Conservation (phyloP, 495 filamentous ascomycete genomes). For the Neurospora tetrasperma region DNA sequence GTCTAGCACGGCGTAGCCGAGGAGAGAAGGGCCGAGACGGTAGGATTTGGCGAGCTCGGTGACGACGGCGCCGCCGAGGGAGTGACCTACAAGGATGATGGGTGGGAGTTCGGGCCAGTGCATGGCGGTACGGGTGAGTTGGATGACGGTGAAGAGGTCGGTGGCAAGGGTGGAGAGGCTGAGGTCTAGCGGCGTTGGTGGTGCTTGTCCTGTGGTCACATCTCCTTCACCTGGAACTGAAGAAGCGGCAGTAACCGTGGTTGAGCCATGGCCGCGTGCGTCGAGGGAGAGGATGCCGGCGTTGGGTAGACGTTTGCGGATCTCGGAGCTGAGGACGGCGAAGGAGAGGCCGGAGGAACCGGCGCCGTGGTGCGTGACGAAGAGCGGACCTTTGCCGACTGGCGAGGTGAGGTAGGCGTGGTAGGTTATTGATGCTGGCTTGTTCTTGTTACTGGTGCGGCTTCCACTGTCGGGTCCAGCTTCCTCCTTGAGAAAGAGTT, state of each 20-base stretch:
- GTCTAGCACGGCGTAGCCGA: conserved; percentile 88
- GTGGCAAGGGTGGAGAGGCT: conserved; percentile 56
- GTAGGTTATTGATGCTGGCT: conserved; percentile 39
- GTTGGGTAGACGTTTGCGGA: conserved; percentile 65
- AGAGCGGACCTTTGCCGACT: conserved; percentile 54
- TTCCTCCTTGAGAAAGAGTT: conserved; percentile 50
- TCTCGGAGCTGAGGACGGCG: conserved; percentile 57
- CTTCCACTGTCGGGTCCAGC: background rate
- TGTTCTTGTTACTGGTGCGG: conserved; percentile 8
- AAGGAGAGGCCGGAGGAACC: conserved; percentile 43
- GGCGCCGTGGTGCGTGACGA: conserved; percentile 37
- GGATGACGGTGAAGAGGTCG: conserved; percentile 63
- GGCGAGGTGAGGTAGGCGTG: conserved; percentile 76
- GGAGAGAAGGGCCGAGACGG: conserved; percentile 43
- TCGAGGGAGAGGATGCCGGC: conserved; percentile 80
- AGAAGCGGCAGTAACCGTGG: conserved; percentile 17
- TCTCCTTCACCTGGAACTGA: background rate
- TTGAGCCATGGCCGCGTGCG: conserved; percentile 78
- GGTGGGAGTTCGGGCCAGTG: conserved; percentile 63
- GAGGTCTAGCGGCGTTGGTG: conserved; percentile 40
- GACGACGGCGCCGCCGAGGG: conserved; percentile 88
- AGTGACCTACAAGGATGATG: conserved; percentile 83
- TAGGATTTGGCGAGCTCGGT: conserved; percentile 57
- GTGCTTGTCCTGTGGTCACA: conserved; percentile 28
- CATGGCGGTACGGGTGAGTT: conserved; percentile 51